Evolutionary conservation across 352 stramenopile species (phyloP), one percentile per base, ranked within the genome.

Genomic region (Phytophthora sp.): DNA sequence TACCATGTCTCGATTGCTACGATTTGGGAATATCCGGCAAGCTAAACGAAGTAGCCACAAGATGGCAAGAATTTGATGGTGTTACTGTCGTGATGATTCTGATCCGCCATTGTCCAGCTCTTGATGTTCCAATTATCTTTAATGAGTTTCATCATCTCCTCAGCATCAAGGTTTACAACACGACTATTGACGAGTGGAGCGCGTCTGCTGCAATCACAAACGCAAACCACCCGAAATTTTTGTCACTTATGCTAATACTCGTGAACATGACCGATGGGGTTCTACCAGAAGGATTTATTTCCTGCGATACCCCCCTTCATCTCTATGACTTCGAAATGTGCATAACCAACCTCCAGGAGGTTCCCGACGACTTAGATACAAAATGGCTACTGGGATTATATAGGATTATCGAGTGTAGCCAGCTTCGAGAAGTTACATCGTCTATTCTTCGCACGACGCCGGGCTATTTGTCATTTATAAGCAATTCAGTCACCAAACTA

Each of bases 131-230:
- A 1, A 2, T 50, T 7, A 39, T 20, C 5, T 35, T 84, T 7
- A 46, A 42, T 0, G 37, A 54, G 7, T 82, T 80, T 15, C 37
- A 39, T 1, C 56, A 54, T 9, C 41, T 84, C 1, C 63, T 54
- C 8, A 60, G 59, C 0, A 18, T 84, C 10, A 79, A 79, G 56
- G 52, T 78, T 5, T 82, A 80, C 60, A 84, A 84, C 38, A 58
- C 58, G 7, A 78, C 72, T 1, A 50, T 82, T 18, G 10, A 28
- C 0, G 43, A 63, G 2, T 84, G 75, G 75, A 13, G 21, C 0
- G 45, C 34, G 1, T 57, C 74, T 0, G 66, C 69, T 2, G 72
- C 66, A 8, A 17, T 82, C 20, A 69, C 49, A 0, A 49, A 58
- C 10, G 13, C 30, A 10, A 30, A 61, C 21, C 66, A 79, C 18